Base-by-base conservation (phyloP, 1,284 basidiomycete species). In the Thecaphora thlaspeos region DNA sequence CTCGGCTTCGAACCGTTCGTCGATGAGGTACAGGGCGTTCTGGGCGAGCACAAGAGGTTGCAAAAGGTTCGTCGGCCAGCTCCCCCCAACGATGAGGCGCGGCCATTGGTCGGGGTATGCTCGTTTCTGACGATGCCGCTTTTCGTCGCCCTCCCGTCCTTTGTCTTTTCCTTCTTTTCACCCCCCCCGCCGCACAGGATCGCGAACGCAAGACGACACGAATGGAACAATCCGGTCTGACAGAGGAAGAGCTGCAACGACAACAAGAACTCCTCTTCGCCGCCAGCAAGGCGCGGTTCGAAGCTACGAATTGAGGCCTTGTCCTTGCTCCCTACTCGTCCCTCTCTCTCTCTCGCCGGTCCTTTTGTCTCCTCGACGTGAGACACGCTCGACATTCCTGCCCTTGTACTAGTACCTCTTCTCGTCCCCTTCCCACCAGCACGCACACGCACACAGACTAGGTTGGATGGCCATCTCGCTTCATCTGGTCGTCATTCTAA, bases 21-120 rank as follows among this genome's bases (percentile, higher is more conserved):
- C 18, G 81, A 85, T 15, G 92, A 96, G 69, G 91, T 96, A 5
- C 88, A 94, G 76, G 88, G 88, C 69, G 92, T 96, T 22, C 81
- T 95, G 51, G 87, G 90, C 73, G 93, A 96, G 72, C 92, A 96
- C 78, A 96, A 97, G 76, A 90, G 92, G 75, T 88, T 91, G 62
- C 88, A 90, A 78, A 96, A 93, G 84, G 79, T 78, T 23, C 39
- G 50, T 43, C 10, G 15, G 17, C 14, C 17, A 4, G 11, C 41
- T 11, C 14, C 19, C 21, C 43, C 18, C 7, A 28, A 46, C n/a
- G n/a, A n/a, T n/a, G n/a, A n/a, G n/a, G n/a, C n/a, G n/a, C n/a
- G n/a, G n/a, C n/a, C n/a, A n/a, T n/a, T n/a, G n/a, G n/a, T n/a
- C n/a, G n/a, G n/a, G n/a, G n/a, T n/a, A n/a, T n/a, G n/a, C n/a